Conservation (phyloP, 176 grass and related monocot species). For the Oryza brachyantha region DNA sequence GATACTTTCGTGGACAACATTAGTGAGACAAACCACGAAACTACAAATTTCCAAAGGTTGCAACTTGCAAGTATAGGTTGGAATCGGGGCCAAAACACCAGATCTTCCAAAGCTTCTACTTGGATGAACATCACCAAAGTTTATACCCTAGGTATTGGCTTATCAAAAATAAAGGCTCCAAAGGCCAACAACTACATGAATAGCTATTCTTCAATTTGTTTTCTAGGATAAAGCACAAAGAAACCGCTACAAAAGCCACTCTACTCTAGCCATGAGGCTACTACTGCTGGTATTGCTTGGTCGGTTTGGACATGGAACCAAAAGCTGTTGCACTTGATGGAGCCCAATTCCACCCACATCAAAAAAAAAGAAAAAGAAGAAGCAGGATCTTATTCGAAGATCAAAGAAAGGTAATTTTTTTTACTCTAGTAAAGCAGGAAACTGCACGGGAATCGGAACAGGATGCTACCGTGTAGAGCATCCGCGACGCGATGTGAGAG, state of each 20-base stretch:
- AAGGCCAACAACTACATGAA: not conserved
- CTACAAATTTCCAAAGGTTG: not conserved
- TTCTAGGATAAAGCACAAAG: not conserved
- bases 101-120: not conserved
- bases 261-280: not conserved
- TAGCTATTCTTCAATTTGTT: not conserved
- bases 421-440: not conserved
- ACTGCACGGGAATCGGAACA: conserved; percentile 27
- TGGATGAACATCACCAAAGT: not conserved
- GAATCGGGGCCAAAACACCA: not conserved
- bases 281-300: not conserved
- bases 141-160: not conserved
- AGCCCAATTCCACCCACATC: conserved; percentile 25
- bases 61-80: not conserved
- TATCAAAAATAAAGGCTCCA: not conserved
- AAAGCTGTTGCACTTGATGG: conserved; percentile 13
- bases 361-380: too few relatives aligned
- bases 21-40: not conserved
- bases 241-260: not conserved
- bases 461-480: conserved; percentile 73
- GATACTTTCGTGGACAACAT: not conserved
- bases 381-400: not conserved
- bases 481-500: conserved; percentile 84
- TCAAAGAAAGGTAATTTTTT: not conserved
- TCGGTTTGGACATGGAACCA: conserved; percentile 14